phyloP scores from a whole-genome alignment of 2,329 filamentous ascomycete genomes.

The Davidsoniella virescens region DNA sequence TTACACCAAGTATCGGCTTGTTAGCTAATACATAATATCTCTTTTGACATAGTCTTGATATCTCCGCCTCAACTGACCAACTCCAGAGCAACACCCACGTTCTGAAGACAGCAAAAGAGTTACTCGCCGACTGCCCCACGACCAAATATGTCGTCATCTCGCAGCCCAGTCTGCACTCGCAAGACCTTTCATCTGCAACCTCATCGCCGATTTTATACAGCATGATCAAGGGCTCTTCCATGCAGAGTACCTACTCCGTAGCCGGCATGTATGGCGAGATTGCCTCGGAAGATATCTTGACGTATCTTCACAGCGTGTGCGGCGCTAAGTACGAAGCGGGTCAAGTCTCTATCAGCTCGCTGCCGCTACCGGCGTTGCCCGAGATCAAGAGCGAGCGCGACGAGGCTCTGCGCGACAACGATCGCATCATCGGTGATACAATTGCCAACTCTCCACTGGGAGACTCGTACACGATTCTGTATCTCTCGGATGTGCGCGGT shows the following conservation, averaged over 20 bases:
- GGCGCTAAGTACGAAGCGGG: conserved; percentile 13
- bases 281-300: conserved; percentile 25
- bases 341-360: conserved; percentile 8
- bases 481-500: conserved; percentile 41
- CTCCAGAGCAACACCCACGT: conserved; percentile 30
- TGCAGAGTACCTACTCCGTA: conserved; percentile 30
- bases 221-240: conserved; percentile 21
- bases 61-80: conserved; percentile 23
- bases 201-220: conserved; percentile 32
- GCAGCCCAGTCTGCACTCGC: conserved; percentile 56
- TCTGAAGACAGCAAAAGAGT: conserved; percentile 26
- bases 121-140: conserved; percentile 54
- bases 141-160: conserved; percentile 61
- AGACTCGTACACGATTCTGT: conserved; percentile 56
- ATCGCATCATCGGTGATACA: conserved; percentile 34
- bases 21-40: conserved; percentile 15
- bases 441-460: conserved; percentile 24
- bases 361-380: conserved; percentile 9
- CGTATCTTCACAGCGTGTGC: conserved; percentile 33
- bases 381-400: not conserved
- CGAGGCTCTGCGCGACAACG: conserved; percentile 14
- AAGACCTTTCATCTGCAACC: conserved; percentile 39
- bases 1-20: not conserved
- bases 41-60: conserved; percentile 20
- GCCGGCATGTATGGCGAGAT: conserved; percentile 40